Conservation (phyloP, 192 early-diverging fungal genomes). For the Endogone sp. region DNA sequence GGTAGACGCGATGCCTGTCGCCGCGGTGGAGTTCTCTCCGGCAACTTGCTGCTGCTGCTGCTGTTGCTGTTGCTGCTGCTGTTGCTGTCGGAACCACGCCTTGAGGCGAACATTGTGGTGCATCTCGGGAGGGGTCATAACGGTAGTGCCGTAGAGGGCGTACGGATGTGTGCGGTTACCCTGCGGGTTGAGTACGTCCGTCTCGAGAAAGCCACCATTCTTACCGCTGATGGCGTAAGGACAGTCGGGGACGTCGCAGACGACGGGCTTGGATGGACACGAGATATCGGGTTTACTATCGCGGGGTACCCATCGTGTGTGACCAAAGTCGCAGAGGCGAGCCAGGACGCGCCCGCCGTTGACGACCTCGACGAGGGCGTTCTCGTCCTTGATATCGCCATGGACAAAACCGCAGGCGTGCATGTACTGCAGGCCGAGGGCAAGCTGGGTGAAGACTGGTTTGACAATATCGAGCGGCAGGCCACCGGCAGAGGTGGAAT, state of each 20-base stretch:
- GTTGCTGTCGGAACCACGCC: not conserved
- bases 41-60: not conserved
- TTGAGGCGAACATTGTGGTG: constrained; percentile 9
- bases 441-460: constrained; percentile 10
- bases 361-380: constrained; percentile 9
- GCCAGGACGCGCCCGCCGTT: constrained; percentile 10
- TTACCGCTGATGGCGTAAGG: not conserved
- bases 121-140: constrained; percentile 16
- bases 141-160: constrained; percentile 13
- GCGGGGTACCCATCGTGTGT: constrained; percentile 7
- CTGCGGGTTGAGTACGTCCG: not conserved
- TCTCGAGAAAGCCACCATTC: not conserved
- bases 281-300: not conserved
- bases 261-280: not conserved
- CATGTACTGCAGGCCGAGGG: constrained; percentile 4
- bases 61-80: not conserved
- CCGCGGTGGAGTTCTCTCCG: not conserved
- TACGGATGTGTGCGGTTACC: constrained; percentile 1
- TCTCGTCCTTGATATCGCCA: constrained; percentile 14
- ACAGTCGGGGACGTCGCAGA: not conserved
- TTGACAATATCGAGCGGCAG: constrained; percentile 4
- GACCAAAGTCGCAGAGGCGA: constrained; percentile 12
- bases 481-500: constrained; percentile 7
- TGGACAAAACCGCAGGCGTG: constrained; percentile 8
- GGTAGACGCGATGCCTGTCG: not conserved